Evolutionary conservation across 805 yeast genomes (phyloP), one percentile per base, ranked within the genome.

Genomic region (Schizosaccharomyces japonicus): DNA sequence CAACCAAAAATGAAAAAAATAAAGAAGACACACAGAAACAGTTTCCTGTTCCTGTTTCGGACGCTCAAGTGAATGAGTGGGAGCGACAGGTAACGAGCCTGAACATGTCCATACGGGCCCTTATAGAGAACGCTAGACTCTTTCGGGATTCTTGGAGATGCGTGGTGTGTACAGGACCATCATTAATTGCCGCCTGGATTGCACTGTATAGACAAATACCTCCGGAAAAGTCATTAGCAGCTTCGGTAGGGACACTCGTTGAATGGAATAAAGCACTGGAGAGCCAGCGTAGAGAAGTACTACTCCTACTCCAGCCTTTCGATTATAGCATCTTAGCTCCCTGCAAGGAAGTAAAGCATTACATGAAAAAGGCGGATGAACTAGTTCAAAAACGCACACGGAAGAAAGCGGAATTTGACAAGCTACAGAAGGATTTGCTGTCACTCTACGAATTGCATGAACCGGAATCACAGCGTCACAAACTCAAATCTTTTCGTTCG

Each of bases 221-320:
- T 17, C 17, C 3, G 17, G 42, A 36, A 36, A 36, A 23, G n/a
- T 13, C 17, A 17, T 27, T 27, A 5, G 42, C 42, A 7, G 26
- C 42, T 36, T 36, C 42, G 17, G 25, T 36, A 4, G 42, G 42
- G 11, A 36, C 42, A n/a, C 13, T 36, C 4, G 42, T 36, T 13
- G 42, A 36, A 8, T 36, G 42, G 42, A 36, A 36, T 23, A 36
- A 36, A 5, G 42, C 42, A 6, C 13, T 36, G 23, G 42, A 36
- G 23, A 10, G 42, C 15, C 42, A 36, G 26, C 17, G 42, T 15
- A 17, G 42, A 19, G 42, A 36, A 36, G 42, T 36, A 4, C 23
- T 36, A n/a, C 42, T 36, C 13, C 13, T 27, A 13, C 23, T 36
- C 3, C 42, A 36, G 23, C 17, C 17, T 21, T 36, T 36, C 10